Conservation (phyloP, 106 monocot genomes). For the Apostasia ramifera region DNA sequence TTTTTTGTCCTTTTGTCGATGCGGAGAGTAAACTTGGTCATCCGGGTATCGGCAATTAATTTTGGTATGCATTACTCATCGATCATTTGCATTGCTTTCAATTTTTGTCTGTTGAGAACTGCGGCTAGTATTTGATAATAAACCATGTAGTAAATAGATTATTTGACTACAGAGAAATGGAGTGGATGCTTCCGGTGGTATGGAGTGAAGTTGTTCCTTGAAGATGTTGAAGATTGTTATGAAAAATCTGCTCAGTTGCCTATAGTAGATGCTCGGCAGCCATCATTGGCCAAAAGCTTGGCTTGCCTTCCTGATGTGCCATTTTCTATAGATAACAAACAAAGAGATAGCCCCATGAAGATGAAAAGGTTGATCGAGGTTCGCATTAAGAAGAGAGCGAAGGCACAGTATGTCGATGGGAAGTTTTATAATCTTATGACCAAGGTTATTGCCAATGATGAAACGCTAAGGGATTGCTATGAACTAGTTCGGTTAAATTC, state of each 20-base stretch:
- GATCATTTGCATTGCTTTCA: too few relatives aligned
- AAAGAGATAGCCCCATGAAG: constrained; percentile 32
- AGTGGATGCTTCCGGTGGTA: neutral
- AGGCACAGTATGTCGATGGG: constrained; percentile 53
- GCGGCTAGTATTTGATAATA: too few relatives aligned
- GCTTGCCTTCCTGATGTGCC: constrained; percentile 65
- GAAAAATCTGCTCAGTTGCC: neutral
- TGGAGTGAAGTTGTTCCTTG: constrained; percentile 8
- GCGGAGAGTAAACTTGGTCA: too few relatives aligned
- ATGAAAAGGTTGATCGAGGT: constrained; percentile 64
- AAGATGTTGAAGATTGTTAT: constrained; percentile 17
- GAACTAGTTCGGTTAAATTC: constrained; percentile 68
- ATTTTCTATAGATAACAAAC: constrained; percentile 9
- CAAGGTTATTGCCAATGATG: constrained; percentile 40
- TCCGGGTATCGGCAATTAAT: too few relatives aligned
- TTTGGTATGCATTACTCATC: too few relatives aligned
- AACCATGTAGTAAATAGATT: too few relatives aligned
- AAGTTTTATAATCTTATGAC: constrained; percentile 67
- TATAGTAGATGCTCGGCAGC: neutral
- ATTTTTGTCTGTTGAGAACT: too few relatives aligned
- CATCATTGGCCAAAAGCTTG: constrained; percentile 76
- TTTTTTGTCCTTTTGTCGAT: too few relatives aligned
- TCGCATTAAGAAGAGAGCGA: constrained; percentile 78
- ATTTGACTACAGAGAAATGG: neutral
- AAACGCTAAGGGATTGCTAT: constrained; percentile 74